Base-by-base conservation (phyloP, 2,329 filamentous ascomycete species). In the Aphanocladium album region DNA sequence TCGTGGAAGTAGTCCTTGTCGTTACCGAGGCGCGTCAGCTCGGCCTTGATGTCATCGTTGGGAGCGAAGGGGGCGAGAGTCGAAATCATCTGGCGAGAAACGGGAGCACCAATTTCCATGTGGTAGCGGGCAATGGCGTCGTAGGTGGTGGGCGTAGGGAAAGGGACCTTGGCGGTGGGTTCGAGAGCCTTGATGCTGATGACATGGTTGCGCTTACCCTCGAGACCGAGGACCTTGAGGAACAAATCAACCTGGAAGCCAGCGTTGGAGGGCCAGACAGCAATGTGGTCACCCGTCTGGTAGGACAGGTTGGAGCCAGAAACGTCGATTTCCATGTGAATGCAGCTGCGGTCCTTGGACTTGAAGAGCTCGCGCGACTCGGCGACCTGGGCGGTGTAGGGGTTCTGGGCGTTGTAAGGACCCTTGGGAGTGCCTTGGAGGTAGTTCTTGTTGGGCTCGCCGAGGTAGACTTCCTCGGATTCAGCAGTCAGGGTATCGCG, bases 1-100 rank as follows among this genome's bases (percentile, higher is more conserved):
- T 91, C 84, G 61, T 93, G 88, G 83, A 99, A 99, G 71, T 96
- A 93, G 66, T 96, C 93, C 79, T 96, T 97, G 78, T 99, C 95
- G 65, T 83, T 87, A 69, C 95, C 95, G 50, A 98, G 85, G 71
- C 89, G 91, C 68, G 86, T 84, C 84, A 98, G 90, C 74, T 97
- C 92, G 46, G 89, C 84, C 80, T 96, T 97, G 74, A 86, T 82
- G 14, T 84, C 82, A 60, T 98, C 93, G 69, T 87, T 89, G 39
- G 95, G 93, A 21, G 95, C 88, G 72, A 99, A 99, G 49, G 91
- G 86, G 64, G 93, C 90, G 27, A 99, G 81, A 23, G 89, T 90
- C 46, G 91, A 87, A 61, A 98, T 80, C 71, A 98, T 96, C 75
- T 99, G 95, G 79, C 96, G 93, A 62, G 95, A 99, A 33, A 99